phyloP scores from a whole-genome alignment of 306 rosid genomes.

The Quercus ilex region DNA sequence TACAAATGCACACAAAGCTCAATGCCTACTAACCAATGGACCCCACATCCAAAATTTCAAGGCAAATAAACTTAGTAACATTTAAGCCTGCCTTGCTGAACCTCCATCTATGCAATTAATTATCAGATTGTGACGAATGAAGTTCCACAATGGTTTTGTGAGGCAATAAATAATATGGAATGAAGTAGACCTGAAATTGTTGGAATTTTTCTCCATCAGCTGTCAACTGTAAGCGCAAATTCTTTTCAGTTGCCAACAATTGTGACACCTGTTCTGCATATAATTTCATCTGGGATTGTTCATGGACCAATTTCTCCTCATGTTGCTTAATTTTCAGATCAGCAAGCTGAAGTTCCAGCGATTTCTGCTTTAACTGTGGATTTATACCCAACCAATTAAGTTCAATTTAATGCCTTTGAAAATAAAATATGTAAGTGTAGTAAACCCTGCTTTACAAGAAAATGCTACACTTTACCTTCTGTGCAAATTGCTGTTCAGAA shows the following conservation, averaged over 20 bases:
- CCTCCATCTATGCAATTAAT: constrained; percentile 15
- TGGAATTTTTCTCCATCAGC: constrained; percentile 95
- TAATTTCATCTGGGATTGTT: constrained; percentile 80
- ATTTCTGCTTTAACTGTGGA: constrained; percentile 82
- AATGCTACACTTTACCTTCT: constrained; percentile 50
- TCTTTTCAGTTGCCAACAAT: constrained; percentile 76
- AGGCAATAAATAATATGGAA: constrained; percentile 12
- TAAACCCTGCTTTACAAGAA: constrained; percentile 15
- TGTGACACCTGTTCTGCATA: constrained; percentile 94
- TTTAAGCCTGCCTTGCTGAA: not conserved
- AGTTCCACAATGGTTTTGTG: constrained; percentile 3
- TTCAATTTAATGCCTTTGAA: constrained; percentile 2
- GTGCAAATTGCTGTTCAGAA: constrained; percentile 75
- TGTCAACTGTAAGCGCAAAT: constrained; percentile 72
- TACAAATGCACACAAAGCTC: not conserved
- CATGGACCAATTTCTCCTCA: constrained; percentile 81
- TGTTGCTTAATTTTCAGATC: constrained; percentile 81
- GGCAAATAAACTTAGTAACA: constrained; percentile 2
- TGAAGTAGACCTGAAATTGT: constrained; percentile 73
- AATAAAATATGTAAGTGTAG: constrained; percentile 3
- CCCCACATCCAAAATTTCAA: not conserved
- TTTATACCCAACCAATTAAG: constrained; percentile 30
- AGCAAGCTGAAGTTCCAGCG: constrained; percentile 87
- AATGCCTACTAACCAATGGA: constrained; percentile 4
- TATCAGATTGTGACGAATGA: not conserved